A percentile compares a stretch with the other conserved stretches of the same genome.
These are phyloP conservation scores for Yarrowia keelungensis DNA, from an alignment of 805 yeast genomes.

Conservation along the genomic window DNA sequence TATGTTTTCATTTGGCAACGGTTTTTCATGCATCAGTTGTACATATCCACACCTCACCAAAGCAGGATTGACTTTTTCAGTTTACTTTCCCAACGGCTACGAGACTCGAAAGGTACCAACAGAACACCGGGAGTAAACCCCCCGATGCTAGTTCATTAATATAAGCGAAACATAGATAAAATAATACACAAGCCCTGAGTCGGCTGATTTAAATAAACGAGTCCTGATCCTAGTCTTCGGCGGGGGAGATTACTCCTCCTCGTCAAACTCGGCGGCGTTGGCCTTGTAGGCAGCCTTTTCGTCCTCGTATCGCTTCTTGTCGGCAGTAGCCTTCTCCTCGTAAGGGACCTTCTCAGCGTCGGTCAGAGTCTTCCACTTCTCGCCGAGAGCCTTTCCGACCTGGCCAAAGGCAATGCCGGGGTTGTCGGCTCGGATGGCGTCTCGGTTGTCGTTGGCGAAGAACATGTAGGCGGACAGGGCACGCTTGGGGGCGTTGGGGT, in stretches of 20 bases:
- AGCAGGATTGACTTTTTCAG: neutral
- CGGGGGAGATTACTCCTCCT: constrained; percentile 44
- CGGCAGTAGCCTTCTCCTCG: constrained; percentile 91
- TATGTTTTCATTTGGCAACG: too few species aligned
- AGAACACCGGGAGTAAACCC: neutral
- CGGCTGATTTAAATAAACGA: constrained; percentile 27
- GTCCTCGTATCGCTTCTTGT: constrained; percentile 96
- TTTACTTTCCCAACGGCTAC: neutral
- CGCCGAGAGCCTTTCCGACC: constrained; percentile 94
- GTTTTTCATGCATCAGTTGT: too few species aligned
- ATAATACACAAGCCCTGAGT: constrained; percentile 38
- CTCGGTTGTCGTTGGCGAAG: constrained; percentile 98
- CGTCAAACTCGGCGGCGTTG: constrained; percentile 50
- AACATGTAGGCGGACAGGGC: constrained; percentile 98
- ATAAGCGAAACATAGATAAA: constrained; percentile 39
- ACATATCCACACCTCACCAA: too few species aligned
- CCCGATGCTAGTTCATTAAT: constrained; percentile 13
- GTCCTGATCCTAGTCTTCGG: constrained; percentile 33
- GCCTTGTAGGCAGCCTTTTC: constrained; percentile 78
- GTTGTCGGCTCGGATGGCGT: constrained; percentile 91
- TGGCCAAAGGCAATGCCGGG: constrained; percentile 94
- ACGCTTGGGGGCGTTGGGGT: constrained; percentile 97
- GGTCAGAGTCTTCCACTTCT: constrained; percentile 90
- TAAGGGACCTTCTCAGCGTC: constrained; percentile 87
- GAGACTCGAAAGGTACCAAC: neutral